A percentile compares a stretch with the other conserved stretches of the same genome.
These are phyloP conservation scores for Geotrichum macrosporum DNA, from an alignment of 1,139 yeast genomes.

Conservation along the genomic window DNA sequence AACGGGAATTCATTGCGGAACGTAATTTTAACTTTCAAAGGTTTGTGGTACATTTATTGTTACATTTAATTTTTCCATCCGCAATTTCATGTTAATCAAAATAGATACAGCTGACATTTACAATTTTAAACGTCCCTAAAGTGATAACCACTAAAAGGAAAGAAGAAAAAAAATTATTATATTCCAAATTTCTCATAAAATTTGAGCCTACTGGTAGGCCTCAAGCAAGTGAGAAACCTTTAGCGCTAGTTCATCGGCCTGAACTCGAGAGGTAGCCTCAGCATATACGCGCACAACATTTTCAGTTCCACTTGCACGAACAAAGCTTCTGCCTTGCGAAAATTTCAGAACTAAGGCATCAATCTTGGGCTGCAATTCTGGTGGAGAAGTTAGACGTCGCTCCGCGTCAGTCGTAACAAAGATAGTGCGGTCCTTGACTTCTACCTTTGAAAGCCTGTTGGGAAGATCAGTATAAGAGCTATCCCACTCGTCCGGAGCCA, in stretches of 20 bases:
- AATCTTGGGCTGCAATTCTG: conserved; percentile 68
- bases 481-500: conserved; percentile 72
- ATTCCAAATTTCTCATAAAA: too few species aligned
- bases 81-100: too few species aligned
- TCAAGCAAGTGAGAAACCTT: conserved; percentile 43
- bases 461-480: conserved; percentile 77
- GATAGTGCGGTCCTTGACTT: conserved; percentile 72
- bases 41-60: too few species aligned
- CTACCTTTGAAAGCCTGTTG: conserved; percentile 71
- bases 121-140: too few species aligned
- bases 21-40: too few species aligned
- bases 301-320: conserved; percentile 97
- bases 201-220: conserved; percentile 26
- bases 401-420: conserved; percentile 91
- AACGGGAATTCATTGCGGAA: too few species aligned
- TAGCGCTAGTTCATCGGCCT: conserved; percentile 53
- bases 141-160: too few species aligned
- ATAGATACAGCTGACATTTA: too few species aligned
- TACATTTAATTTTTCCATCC: too few species aligned
- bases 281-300: conserved; percentile 96
- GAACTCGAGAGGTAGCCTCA: conserved; percentile 61
- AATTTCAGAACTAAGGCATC: conserved; percentile 59
- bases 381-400: conserved; percentile 70
- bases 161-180: too few species aligned
- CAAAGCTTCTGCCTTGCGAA: conserved; percentile 75